Conservation (phyloP, 345 rosid genomes). For the Linum tenue region DNA sequence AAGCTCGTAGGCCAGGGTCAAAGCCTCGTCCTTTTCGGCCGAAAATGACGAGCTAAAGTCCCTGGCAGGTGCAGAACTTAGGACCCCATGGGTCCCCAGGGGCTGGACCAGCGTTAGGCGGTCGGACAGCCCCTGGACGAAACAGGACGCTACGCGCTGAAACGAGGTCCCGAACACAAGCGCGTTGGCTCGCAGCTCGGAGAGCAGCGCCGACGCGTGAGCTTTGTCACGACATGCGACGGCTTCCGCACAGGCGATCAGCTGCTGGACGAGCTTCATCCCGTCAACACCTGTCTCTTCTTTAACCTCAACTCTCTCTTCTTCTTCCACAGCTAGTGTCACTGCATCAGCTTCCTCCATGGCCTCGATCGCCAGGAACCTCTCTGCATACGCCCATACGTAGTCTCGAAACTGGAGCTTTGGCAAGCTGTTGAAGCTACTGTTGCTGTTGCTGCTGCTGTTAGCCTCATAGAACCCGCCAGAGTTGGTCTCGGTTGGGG, state of each 20-base stretch:
- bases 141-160: conserved; percentile 42
- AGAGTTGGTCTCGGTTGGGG: not conserved
- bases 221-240: conserved; percentile 47
- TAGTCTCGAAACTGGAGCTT: conserved; percentile 39
- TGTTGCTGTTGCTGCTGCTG: not conserved
- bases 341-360: conserved; percentile 33
- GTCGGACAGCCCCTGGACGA: conserved; percentile 38
- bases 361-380: conserved; percentile 36
- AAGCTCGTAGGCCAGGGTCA: conserved; percentile 31
- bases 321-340: conserved; percentile 7
- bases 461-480: not conserved
- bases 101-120: conserved; percentile 37
- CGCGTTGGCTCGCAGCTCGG: conserved; percentile 32
- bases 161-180: conserved; percentile 39
- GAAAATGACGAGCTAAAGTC: not conserved
- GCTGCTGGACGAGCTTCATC: conserved; percentile 44
- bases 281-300: conserved; percentile 24
- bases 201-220: conserved; percentile 33
- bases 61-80: conserved; percentile 5
- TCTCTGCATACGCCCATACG: conserved; percentile 30
- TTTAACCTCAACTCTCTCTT: conserved; percentile 10
- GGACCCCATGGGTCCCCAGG: conserved; percentile 24
- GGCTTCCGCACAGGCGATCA: conserved; percentile 45
- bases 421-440: conserved; percentile 18
- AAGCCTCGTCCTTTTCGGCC: conserved; percentile 34